Base-by-base conservation (phyloP, 176 grass and related monocot genomes). In the Aegilops tauschii region DNA sequence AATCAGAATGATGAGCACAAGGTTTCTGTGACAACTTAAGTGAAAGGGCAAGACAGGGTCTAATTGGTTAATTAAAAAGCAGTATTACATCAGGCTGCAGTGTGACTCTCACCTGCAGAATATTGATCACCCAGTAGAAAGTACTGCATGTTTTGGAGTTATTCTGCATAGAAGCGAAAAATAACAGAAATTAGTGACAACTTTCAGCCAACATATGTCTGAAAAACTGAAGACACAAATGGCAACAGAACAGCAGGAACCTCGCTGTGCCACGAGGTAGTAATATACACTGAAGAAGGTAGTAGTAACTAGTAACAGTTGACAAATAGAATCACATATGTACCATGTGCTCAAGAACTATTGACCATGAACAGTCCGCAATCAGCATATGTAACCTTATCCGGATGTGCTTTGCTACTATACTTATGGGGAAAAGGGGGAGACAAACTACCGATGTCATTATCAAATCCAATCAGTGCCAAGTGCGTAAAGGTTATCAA, bases 91-190 rank as follows among this genome's bases (percentile, higher is more conserved):
- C 39, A 40, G 21, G 20, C 17, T 2, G 7, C 16, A 69, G 5
- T 36, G 4, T 14, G 11, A 37, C 30, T 69, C 47, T 67, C 49
- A 97, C 97, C 94, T 99, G 97, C 49, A 99, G 62, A 78, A 99
- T 20, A 62, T 94, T 97, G 77, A 97, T 31, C 37, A 79, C 73
- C 97, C 97, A 99, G 82, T 95, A 99, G 89, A 94, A 82, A 86
- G 82, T 83, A 77, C 97, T 89, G 85, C 97, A 99, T 58, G 86
- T 82, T 93, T 88, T 62, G 9, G 91, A 89, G 83, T 91, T 82
- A 62, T 90, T 95, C 97, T 99, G 92, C 72, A 73, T 44, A 56
- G 13, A 21, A 28, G 0, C 0, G 0, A 84, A 77, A 84, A 71
- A 1, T 1, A 72, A 58, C 17, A 21, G 16, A 13, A 85, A 65